A percentile compares a stretch with the other conserved stretches of the same genome.
Conservation (phyloP, 805 yeast species). For the Candida boidinii region DNA sequence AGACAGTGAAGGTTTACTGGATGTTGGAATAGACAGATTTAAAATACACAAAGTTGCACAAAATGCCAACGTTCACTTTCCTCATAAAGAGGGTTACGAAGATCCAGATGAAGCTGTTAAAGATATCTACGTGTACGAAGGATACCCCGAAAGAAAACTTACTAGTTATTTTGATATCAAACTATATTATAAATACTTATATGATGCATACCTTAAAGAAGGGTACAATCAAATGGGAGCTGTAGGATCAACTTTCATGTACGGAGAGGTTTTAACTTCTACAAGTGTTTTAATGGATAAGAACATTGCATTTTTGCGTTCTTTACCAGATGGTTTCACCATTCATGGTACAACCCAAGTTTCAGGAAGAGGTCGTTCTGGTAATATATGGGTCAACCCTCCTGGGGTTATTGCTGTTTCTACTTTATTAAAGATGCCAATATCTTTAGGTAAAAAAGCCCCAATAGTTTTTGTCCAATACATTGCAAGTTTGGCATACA, state of each 20-base stretch:
- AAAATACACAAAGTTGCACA: slow-evolving; percentile 33
- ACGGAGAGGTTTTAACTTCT: slow-evolving; percentile 87
- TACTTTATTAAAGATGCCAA: slow-evolving; percentile 52
- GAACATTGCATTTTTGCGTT: slow-evolving; percentile 49
- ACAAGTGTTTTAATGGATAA: slow-evolving; percentile 73
- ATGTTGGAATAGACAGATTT: slow-evolving; percentile 50
- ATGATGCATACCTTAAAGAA: slow-evolving; percentile 21
- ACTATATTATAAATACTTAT: slow-evolving; percentile 41
- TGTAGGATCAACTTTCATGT: slow-evolving; percentile 59
- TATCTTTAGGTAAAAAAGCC: slow-evolving; percentile 30
- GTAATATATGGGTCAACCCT: slow-evolving; percentile 93
- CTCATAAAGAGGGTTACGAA: slow-evolving; percentile 28
- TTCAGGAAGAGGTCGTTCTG: slow-evolving; percentile 91
- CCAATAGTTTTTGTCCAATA: slow-evolving; percentile 83
- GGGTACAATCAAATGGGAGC: slow-evolving; percentile 20
- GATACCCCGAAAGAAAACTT: slow-evolving; percentile 37
- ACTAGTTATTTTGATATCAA: slow-evolving; percentile 71
- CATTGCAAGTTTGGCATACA: slow-evolving; percentile 70
- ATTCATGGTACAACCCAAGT: slow-evolving; percentile 77
- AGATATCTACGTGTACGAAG: slow-evolving; percentile 39
- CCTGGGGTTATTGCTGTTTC: slow-evolving; percentile 85
- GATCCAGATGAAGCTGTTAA: slow-evolving; percentile 53
- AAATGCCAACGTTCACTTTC: slow-evolving; percentile 12
- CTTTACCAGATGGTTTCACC: slow-evolving; percentile 63
- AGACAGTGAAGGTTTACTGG: slow-evolving; percentile 30